Base-by-base conservation (phyloP, 148 eudicot species). In the Cornus kousa region DNA sequence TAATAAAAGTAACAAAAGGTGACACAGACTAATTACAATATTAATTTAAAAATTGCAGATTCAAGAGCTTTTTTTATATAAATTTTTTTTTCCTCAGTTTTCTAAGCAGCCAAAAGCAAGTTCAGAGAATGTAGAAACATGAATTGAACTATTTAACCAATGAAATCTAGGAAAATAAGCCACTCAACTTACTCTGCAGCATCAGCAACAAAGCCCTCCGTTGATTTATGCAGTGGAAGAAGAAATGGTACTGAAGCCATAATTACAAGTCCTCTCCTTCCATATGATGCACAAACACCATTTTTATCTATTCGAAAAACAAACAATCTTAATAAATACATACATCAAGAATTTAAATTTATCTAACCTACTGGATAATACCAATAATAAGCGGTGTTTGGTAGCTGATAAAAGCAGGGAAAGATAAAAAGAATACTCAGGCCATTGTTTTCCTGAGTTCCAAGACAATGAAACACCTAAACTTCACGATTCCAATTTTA, bases 211-310 rank as follows among this genome's bases (percentile, higher is more conserved):
- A 74, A 46, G 55, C 71, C 82, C 66, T 68, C 39, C 55, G 62
- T 53, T 68, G 68, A 68, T 33, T 83, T 79, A 74, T 46, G 82
- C 40, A 80, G 24, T 68, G 86, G 83, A 68, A 84, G 74, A 68
- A 92, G 81, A 32, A 88, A 81, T 40, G 90, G 86, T 43, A 86
- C 32, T 19, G 84, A 78, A 13, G 86, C 80, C 64, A 83, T 68
- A 66, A 80, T 83, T 43, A 89, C 33, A 48, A 87, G 82, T 75
- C 78, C 80, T 82, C 97, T 89, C 82, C 97, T 89, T 55, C 88
- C 89, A 67, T 74, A 60, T 71, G 82, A 74, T 78, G 72, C 39
- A 50, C 31, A 46, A 71, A 59, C 74, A 23, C 32, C 71, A 74
- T 23, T 48, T 65, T 73, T 67, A 74, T 80, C 88, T 83, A 89